These are phyloP conservation scores for Planoprotostelium fungivorum DNA, from an alignment of 78 protist genomes.

Conservation along the genomic window DNA sequence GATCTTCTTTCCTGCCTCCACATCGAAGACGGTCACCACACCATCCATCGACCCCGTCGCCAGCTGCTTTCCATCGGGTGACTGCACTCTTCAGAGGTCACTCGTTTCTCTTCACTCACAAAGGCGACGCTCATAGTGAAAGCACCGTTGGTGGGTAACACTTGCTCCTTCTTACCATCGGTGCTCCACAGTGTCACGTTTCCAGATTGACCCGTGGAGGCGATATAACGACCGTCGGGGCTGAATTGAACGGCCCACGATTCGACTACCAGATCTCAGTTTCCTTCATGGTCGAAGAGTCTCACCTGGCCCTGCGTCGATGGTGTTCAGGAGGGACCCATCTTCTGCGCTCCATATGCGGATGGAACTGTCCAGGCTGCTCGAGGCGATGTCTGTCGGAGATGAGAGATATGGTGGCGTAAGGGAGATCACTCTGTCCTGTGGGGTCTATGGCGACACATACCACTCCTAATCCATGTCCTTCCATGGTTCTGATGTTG, in stretches of 20 bases:
- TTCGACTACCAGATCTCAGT: not conserved
- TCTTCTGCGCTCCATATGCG: not conserved
- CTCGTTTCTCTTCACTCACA: too few species aligned
- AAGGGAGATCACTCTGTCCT: not conserved
- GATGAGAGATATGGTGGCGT: too few species aligned
- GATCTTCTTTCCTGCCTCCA: slow-evolving; percentile 30
- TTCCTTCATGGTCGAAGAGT: not conserved
- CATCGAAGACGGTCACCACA: slow-evolving; percentile 22
- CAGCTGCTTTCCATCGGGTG: slow-evolving; percentile 28
- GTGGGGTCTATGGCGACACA: not conserved
- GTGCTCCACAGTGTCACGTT: not conserved
- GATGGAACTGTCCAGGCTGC: not conserved
- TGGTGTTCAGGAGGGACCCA: not conserved
- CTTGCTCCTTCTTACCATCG: not conserved
- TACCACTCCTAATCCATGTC: not conserved
- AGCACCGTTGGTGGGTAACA: not conserved
- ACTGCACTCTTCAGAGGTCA: not conserved
- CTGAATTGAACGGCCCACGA: not conserved
- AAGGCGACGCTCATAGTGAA: not conserved
- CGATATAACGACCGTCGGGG: not conserved
- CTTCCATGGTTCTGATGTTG: not conserved
- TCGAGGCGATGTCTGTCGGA: not conserved
- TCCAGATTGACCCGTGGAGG: not conserved
- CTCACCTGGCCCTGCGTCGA: not conserved
- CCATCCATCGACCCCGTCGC: slow-evolving; percentile 41